Conservation (phyloP, 257 asterid species). For the Nicotiana benthamiana region DNA sequence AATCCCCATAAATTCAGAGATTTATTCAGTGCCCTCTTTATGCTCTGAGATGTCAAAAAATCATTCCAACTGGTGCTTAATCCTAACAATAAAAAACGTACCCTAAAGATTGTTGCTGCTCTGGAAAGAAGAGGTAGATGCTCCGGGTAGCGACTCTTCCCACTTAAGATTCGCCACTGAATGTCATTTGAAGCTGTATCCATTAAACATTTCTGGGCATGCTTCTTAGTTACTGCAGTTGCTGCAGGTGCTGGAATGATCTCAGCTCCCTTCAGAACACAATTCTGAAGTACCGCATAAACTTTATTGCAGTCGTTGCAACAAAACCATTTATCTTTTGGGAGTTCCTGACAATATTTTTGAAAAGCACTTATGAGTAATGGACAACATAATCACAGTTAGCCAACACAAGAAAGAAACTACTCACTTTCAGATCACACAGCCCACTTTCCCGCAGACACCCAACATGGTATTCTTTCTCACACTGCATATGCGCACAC, state of each 20-base stretch:
- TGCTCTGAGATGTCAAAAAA: not conserved
- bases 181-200: constrained; percentile 35
- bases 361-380: constrained; percentile 14
- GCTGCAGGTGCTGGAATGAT: constrained; percentile 50
- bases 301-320: constrained; percentile 68
- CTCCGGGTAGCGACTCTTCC: constrained; percentile 72
- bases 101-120: constrained; percentile 94
- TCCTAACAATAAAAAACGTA: constrained; percentile 28
- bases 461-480: constrained; percentile 98
- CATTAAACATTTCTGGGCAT: constrained; percentile 37
- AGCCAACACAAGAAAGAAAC: not conserved
- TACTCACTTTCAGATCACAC: constrained; percentile 83
- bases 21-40: not conserved
- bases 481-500: constrained; percentile 49
- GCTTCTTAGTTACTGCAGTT: constrained; percentile 43
- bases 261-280: constrained; percentile 52
- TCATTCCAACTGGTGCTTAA: not conserved
- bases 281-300: constrained; percentile 50
- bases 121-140: constrained; percentile 77
- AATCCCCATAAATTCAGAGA: not conserved
- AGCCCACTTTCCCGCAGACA: constrained; percentile 73
- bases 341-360: constrained; percentile 68
- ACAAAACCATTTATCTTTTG: constrained; percentile 96
- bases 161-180: constrained; percentile 76
- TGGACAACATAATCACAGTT: not conserved